Evolutionary conservation across 192 early-diverging fungal species (phyloP).

Genomic region (Globomyces pollinis-pini): DNA sequence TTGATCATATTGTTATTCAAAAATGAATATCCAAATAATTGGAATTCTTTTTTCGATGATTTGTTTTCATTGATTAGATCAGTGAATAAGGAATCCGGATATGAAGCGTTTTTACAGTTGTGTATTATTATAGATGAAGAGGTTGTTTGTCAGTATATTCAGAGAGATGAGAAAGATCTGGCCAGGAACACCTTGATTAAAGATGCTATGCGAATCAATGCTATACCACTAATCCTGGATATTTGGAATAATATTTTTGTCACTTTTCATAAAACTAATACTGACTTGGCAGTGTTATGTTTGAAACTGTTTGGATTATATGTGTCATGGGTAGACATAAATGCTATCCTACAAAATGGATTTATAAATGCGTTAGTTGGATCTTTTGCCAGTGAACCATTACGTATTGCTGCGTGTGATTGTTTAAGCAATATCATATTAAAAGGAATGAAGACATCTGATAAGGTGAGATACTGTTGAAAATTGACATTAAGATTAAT

Average conservation of each 20-base stretch:
- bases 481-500: too few relatives aligned
- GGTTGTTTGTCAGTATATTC: slow-evolving; percentile 66
- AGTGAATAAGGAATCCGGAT: slow-evolving; percentile 35
- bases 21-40: slow-evolving; percentile 74
- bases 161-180: slow-evolving; percentile 56
- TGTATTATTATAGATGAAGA: slow-evolving; percentile 79
- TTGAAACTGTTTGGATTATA: slow-evolving; percentile 76
- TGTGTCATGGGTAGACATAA: slow-evolving; percentile 94
- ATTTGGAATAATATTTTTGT: slow-evolving; percentile 71
- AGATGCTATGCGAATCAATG: slow-evolving; percentile 79
- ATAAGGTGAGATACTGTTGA: too few relatives aligned
- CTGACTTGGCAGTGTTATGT: slow-evolving; percentile 54
- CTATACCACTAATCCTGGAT: slow-evolving; percentile 62
- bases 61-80: slow-evolving; percentile 58
- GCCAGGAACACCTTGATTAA: slow-evolving; percentile 77
- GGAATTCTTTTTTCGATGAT: slow-evolving; percentile 85
- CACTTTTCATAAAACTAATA: slow-evolving; percentile 43
- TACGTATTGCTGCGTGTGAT: slow-evolving; percentile 69
- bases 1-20: slow-evolving; percentile 72
- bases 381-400: slow-evolving; percentile 41
- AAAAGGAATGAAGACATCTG: slow-evolving; percentile 87
- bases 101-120: slow-evolving; percentile 73
- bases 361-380: slow-evolving; percentile 71
- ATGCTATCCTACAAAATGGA: slow-evolving; percentile 73
- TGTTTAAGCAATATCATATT: slow-evolving; percentile 79